phyloP scores from a whole-genome alignment of 768 basidiomycete genomes.

The Ramaria sp. region DNA sequence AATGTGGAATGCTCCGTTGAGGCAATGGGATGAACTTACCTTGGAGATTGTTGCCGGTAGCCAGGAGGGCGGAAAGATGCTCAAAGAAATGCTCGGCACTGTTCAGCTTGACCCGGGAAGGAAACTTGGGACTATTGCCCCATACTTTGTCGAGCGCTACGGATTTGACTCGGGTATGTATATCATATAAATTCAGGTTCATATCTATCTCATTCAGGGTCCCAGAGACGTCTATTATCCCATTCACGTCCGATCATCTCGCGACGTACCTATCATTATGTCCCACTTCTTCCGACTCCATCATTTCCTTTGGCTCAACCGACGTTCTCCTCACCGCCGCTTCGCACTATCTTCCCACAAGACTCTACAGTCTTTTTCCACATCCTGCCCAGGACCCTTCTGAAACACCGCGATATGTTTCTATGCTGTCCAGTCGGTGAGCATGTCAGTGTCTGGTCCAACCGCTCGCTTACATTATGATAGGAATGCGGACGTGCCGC shows the following conservation, averaged over 20 bases:
- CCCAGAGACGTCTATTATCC: slow-evolving; percentile 57
- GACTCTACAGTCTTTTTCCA: slow-evolving; percentile 63
- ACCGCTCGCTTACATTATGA: neutral
- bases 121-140: slow-evolving; percentile 52
- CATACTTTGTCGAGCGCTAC: slow-evolving; percentile 71
- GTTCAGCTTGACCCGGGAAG: slow-evolving; percentile 58
- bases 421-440: slow-evolving; percentile 60
- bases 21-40: slow-evolving; percentile 71
- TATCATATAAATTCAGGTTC: neutral
- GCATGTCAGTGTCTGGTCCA: slow-evolving; percentile 5
- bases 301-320: slow-evolving; percentile 74
- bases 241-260: slow-evolving; percentile 71
- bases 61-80: slow-evolving; percentile 58
- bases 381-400: slow-evolving; percentile 72
- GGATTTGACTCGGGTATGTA: slow-evolving; percentile 63
- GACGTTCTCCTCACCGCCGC: slow-evolving; percentile 69
- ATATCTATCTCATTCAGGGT: neutral
- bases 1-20: slow-evolving; percentile 54
- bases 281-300: slow-evolving; percentile 61
- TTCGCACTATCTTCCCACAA: slow-evolving; percentile 61
- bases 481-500: slow-evolving; percentile 77
- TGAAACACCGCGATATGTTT: slow-evolving; percentile 67
- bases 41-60: slow-evolving; percentile 71
- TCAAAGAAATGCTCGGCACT: slow-evolving; percentile 75
- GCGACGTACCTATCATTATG: slow-evolving; percentile 68